phyloP scores from a whole-genome alignment of 371 early-diverging fungal genomes.

The Saksenaea vasiformis region DNA sequence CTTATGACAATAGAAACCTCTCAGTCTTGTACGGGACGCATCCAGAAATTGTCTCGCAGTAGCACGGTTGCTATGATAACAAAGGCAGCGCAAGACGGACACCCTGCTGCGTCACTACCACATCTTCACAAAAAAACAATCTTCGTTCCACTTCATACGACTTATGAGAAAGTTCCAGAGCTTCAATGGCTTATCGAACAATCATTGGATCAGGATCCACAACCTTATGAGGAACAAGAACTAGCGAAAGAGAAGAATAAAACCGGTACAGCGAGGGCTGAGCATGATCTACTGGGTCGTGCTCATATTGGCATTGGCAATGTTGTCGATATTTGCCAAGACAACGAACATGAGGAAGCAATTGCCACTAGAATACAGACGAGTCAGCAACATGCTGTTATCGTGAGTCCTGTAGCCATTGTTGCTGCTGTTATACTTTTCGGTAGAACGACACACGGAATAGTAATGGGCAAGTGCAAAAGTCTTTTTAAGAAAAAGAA shows the following conservation, averaged over 20 bases:
- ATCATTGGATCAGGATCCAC: conserved; percentile 48
- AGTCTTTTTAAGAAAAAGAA: too few species aligned
- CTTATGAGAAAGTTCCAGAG: conserved; percentile 52
- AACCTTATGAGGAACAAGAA: conserved; percentile 10
- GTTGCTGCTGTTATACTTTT: conserved; percentile 46
- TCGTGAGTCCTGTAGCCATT: conserved; percentile 43
- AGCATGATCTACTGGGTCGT: conserved; percentile 34
- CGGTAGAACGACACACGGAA: conserved; percentile 36
- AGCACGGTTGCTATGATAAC: conserved; percentile 47
- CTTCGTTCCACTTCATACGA: conserved; percentile 48
- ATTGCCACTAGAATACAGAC: conserved; percentile 25
- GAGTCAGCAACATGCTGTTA: conserved; percentile 37
- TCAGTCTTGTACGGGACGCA: conserved; percentile 49
- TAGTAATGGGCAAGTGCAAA: conserved; percentile 27
- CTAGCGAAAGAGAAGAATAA: conserved; percentile 25
- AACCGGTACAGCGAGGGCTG: conserved; percentile 3
- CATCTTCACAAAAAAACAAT: conserved; percentile 25
- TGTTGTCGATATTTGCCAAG: conserved; percentile 22
- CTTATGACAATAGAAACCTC: conserved; percentile 45
- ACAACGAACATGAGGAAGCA: not conserved
- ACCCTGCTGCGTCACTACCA: not conserved
- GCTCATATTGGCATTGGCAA: conserved; percentile 47
- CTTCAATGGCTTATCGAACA: conserved; percentile 45
- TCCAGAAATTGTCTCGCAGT: conserved; percentile 41
- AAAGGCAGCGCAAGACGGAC: conserved; percentile 36